These are phyloP conservation scores for Tulasnella sp. DNA, from an alignment of 768 basidiomycete species.

Conservation along the genomic window DNA sequence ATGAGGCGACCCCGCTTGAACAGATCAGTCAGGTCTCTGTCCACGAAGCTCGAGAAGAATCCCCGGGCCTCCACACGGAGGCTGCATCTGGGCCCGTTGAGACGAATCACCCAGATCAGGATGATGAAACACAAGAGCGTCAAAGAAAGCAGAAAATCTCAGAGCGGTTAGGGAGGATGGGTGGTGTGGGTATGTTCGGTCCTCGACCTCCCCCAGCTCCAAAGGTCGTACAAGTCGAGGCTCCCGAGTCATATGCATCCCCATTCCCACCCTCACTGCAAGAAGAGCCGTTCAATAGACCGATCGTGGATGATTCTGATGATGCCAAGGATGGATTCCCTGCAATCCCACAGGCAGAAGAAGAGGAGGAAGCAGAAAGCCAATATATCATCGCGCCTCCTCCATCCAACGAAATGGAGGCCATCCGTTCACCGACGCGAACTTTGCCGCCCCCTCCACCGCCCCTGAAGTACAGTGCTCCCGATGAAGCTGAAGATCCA, in stretches of 20 bases:
- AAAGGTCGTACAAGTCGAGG: background rate
- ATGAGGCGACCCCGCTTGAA: too few species aligned
- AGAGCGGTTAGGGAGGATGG: slow-evolving; percentile 51
- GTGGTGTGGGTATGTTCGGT: slow-evolving; percentile 46
- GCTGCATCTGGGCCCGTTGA: too few species aligned
- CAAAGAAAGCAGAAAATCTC: slow-evolving; percentile 45
- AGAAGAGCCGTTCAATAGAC: too few species aligned
- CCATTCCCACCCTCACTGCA: too few species aligned
- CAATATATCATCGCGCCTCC: background rate
- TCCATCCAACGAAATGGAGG: background rate
- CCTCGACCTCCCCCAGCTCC: background rate
- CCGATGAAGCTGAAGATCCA: background rate
- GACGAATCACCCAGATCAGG: background rate
- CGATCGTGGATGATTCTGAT: too few species aligned
- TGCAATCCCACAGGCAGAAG: too few species aligned
- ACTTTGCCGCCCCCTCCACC: slow-evolving; percentile 7
- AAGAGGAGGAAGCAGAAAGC: background rate
- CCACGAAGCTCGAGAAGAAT: too few species aligned
- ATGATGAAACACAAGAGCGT: slow-evolving; percentile 41
- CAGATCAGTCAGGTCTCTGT: too few species aligned
- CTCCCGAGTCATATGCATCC: too few species aligned
- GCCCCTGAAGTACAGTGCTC: background rate
- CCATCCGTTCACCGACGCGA: slow-evolving; percentile 1
- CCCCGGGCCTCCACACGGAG: too few species aligned
- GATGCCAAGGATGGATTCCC: too few species aligned